phyloP scores from a whole-genome alignment of 2,329 filamentous ascomycete genomes.

The Pseudogymnoascus sp. region DNA sequence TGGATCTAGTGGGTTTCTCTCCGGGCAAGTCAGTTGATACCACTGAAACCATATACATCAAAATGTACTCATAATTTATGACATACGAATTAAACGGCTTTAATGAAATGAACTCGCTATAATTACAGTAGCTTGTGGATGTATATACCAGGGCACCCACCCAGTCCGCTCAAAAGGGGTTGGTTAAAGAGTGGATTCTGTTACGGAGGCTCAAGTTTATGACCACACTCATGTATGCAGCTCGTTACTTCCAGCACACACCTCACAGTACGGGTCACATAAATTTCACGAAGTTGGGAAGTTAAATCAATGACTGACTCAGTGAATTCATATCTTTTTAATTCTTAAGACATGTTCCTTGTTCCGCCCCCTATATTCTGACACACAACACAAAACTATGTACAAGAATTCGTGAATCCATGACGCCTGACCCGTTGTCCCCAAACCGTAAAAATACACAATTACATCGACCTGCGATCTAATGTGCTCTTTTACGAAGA shows the following conservation, averaged over 20 bases:
- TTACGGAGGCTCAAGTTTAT: background rate
- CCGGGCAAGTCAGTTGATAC: background rate
- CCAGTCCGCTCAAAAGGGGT: background rate
- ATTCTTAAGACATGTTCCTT: background rate
- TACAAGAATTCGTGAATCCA: constrained; percentile 5
- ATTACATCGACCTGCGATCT: background rate
- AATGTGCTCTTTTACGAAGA: background rate
- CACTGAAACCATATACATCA: background rate
- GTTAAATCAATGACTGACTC: background rate
- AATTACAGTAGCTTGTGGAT: background rate
- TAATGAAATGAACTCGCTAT: background rate
- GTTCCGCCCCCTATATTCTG: background rate
- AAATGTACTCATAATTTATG: background rate
- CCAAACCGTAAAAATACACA: constrained; percentile 1
- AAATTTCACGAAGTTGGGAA: background rate
- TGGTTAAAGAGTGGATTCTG: background rate
- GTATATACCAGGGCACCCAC: background rate
- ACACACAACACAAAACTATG: constrained; percentile 3
- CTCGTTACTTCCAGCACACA: background rate
- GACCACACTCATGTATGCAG: background rate
- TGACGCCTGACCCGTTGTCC: background rate
- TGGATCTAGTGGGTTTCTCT: constrained; percentile 14
- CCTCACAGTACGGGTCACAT: background rate
- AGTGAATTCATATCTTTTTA: constrained; percentile 4
- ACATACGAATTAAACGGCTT: background rate